Base-by-base conservation (phyloP, 1,284 basidiomycete species). In the Austropuccinia psidii region DNA sequence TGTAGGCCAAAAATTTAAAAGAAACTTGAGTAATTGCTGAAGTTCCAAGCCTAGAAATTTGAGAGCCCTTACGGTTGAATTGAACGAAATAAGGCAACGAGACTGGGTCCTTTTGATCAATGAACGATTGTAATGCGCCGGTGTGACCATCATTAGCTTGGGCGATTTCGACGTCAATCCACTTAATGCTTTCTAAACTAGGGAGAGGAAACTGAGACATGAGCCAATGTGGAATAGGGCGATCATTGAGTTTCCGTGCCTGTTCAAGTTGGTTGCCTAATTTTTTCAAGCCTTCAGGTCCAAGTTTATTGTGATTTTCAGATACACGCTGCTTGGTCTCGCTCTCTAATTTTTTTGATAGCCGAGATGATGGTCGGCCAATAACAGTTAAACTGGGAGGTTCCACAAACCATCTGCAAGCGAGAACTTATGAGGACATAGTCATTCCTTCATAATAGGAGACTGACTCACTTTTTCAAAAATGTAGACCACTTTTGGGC, bases 121-220 rank as follows among this genome's bases (percentile, higher is more conserved):
- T 83, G 78, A 91, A 86, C 69, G 84, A 83, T 75, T 86, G 84
- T 21, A 97, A 82, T 7, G 75, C 15, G 47, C 41, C 31, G 24
- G 43, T 31, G 19, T 27, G 33, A 21, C 35, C 81, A 29, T 77
- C 76, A 13, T 65, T 74, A 21, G 69, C 75, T 35, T 77, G 72
- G 17, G 80, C 80, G 6, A 88, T 95, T 78, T 93, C 87, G 1
- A 98, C 93, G 0, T 90, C 87, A 74, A 98, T 93, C 93, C 95
- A 98, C 4, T 89, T 87, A 78, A 99, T 93, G 76, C 87, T 90
- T 78, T 89, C 88, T 27, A 94, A 90, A 78, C 89, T 86, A 0
- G 93, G 93, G 39, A 95, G 87, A 19, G 89, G 88, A 85, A 98
- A 98, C 21, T 86, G 83, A 4, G 86, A 89, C 45, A 98, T 82